Evolutionary conservation across 192 early-diverging fungal species (phyloP), one percentile per base, ranked within the genome.

Genomic region (Podila minutissima): DNA sequence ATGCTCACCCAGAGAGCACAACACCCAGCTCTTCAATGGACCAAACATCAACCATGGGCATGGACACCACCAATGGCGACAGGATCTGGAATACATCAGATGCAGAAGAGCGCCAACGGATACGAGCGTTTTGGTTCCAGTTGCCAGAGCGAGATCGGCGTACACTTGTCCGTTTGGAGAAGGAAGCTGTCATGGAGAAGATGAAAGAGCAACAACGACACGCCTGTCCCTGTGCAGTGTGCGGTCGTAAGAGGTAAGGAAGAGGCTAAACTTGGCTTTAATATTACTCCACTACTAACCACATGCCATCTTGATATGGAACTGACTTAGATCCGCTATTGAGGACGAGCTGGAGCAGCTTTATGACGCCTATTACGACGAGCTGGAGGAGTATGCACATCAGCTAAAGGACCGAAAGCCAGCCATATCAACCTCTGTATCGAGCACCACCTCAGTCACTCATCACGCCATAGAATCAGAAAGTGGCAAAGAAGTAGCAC

Each of bases 191-290:
- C 24, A 74, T 96, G 57, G 90, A 89, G 74, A 96, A 95, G 83
- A 94, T 96, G 91, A 95, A 95, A 84, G 94, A 96, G 66, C 94
- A 96, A 72, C 93, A 95, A 75, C 91, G 91, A 72, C 93, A 94
- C 72, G 88, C 91, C 10, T 96, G 95, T 68, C 89, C 90, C 19
- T 96, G 95, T 74, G 89, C 92, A 12, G 90, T 94, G 2, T 96
- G 95, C 76, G 93, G 93, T 19, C 84, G 89, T 57, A 96, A 94
- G 67, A 86, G 93, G 93, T 94, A 86, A 15, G 9, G 41, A 46
- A 46, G 41, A 13, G 41, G 15, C 38, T 46, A 15, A 46, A 46
- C 7, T 46, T 17, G 41, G 41, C 41, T 46, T 46, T 64, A 82
- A 12, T 28, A 26, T 58, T 46, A 15, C 0, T 5, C 0, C 8